phyloP scores from a whole-genome alignment of 768 basidiomycete genomes.

The Trametes coccinea region DNA sequence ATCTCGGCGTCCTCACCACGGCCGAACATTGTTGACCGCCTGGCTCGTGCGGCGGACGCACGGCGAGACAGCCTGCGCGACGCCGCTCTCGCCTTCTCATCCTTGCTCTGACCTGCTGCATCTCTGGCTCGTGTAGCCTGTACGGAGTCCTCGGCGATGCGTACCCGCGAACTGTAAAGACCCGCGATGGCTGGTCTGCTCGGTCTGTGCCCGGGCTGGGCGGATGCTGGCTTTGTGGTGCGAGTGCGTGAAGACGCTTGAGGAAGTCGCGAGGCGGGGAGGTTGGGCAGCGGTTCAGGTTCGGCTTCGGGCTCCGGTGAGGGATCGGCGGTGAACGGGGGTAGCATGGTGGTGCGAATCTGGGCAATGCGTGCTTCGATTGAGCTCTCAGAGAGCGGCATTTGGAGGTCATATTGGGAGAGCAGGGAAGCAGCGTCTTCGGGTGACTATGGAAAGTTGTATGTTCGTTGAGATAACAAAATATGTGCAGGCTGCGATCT shows the following conservation, averaged over 20 bases:
- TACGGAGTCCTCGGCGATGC: not conserved
- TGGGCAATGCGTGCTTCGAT: slow-evolving; percentile 21
- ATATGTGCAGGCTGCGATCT: not conserved
- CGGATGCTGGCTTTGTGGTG: not conserved
- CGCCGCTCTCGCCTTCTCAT: not conserved
- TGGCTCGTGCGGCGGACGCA: slow-evolving; percentile 17
- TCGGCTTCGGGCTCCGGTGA: not conserved
- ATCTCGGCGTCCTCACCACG: slow-evolving; percentile 23
- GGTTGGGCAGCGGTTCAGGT: not conserved
- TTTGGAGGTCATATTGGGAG: not conserved
- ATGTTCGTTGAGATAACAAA: not conserved
- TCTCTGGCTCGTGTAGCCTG: not conserved
- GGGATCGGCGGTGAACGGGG: slow-evolving; percentile 13
- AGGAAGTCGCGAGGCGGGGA: not conserved
- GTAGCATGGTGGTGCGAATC: slow-evolving; percentile 16
- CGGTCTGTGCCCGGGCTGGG: not conserved
- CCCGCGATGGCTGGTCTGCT: not conserved
- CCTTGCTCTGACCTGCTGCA: not conserved
- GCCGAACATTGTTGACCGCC: slow-evolving; percentile 21
- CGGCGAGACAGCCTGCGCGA: slow-evolving; percentile 20
- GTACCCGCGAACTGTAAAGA: not conserved
- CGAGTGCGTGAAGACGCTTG: not conserved
- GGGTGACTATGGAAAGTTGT: not conserved
- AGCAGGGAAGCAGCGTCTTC: not conserved
- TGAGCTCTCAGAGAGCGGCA: not conserved